Evolutionary conservation across 768 basidiomycete genomes (phyloP).

Genomic region (Pulveroboletus sp.): DNA sequence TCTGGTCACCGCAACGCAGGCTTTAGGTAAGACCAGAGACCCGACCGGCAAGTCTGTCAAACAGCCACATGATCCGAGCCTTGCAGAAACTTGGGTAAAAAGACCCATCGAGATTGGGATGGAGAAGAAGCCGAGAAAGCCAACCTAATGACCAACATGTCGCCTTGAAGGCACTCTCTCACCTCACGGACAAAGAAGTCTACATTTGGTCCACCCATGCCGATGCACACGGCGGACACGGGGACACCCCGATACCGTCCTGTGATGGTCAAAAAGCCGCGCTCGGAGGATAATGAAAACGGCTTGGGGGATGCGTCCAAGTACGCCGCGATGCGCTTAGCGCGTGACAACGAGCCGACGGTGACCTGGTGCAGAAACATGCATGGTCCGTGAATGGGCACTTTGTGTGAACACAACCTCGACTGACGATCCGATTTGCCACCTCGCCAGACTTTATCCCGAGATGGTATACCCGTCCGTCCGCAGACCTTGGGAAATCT

Average conservation of each 20-base stretch:
- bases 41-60: conserved; percentile 68
- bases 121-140: not conserved
- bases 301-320: conserved; percentile 57
- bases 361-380: conserved; percentile 47
- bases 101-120: not conserved
- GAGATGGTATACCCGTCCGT: conserved; percentile 75
- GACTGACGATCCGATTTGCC: conserved; percentile 68
- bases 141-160: conserved; percentile 49
- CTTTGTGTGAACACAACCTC: not conserved
- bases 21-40: conserved; percentile 65
- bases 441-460: conserved; percentile 73
- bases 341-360: conserved; percentile 69
- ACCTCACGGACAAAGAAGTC: conserved; percentile 84
- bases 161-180: conserved; percentile 66
- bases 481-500: conserved; percentile 77
- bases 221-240: conserved; percentile 71
- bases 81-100: conserved; percentile 24
- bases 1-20: conserved; percentile 62
- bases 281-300: conserved; percentile 63
- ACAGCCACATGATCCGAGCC: conserved; percentile 79
- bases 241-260: conserved; percentile 60
- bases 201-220: conserved; percentile 80
- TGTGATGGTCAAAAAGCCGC: conserved; percentile 72
- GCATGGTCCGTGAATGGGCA: not conserved
- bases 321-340: conserved; percentile 50